Conservation (phyloP, 164 flowering plant species). For the Chloranthus sessilifolius region DNA sequence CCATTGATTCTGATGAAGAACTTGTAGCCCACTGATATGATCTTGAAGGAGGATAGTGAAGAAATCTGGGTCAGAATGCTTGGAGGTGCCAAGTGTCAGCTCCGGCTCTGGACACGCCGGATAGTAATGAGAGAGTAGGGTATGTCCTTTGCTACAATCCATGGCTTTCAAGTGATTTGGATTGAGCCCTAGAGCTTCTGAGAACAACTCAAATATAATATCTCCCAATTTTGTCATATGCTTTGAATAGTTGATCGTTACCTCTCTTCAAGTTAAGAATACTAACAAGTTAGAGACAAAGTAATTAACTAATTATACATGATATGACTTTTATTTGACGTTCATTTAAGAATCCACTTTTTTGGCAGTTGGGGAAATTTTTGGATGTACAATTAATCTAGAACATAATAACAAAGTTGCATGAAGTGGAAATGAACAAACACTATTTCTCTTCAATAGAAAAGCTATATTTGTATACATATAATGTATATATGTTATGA, state of each 20-base stretch:
- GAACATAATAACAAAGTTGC: too few species aligned
- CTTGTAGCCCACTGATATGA: conserved; percentile 24
- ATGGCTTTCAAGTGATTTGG: conserved; percentile 16
- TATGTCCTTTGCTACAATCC: conserved; percentile 18
- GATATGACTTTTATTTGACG: too few species aligned
- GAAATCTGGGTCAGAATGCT: conserved; percentile 27
- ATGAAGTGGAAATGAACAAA: too few species aligned
- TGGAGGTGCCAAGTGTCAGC: conserved; percentile 12
- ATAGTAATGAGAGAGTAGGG: conserved; percentile 15
- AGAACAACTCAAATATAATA: conserved; percentile 22
- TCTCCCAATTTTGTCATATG: conserved; percentile 17
- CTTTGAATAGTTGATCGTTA: conserved; percentile 19
- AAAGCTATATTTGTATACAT: too few species aligned
- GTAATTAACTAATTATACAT: too few species aligned
- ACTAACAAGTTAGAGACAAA: too few species aligned
- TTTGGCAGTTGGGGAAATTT: too few species aligned
- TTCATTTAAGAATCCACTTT: too few species aligned
- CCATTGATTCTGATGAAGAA: conserved; percentile 22
- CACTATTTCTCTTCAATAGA: too few species aligned
- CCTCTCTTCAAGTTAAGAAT: conserved; percentile 4
- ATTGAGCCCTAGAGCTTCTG: conserved; percentile 31
- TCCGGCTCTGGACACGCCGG: conserved; percentile 29
- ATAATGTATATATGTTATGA: too few species aligned
- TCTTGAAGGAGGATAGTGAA: conserved; percentile 26
- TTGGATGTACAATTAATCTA: too few species aligned